phyloP scores from a whole-genome alignment of 768 basidiomycete species.

The Amanita rubescens region DNA sequence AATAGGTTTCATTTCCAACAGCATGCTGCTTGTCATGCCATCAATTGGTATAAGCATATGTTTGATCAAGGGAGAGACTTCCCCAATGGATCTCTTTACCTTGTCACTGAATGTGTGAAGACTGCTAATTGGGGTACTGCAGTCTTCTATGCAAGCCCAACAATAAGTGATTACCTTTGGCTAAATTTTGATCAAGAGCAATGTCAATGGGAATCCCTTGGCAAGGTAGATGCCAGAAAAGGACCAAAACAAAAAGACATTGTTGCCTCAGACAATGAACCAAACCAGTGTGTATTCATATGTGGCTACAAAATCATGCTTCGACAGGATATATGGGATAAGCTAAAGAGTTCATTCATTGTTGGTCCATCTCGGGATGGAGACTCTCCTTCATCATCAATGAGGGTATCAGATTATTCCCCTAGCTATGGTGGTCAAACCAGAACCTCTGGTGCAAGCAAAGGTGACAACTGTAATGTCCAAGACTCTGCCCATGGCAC shows the following conservation, averaged over 20 bases:
- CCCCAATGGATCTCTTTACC: constrained; percentile 9
- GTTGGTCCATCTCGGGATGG: neutral
- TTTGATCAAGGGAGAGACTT: constrained; percentile 8
- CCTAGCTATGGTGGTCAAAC: neutral
- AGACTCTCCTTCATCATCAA: neutral
- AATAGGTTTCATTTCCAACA: constrained; percentile 6
- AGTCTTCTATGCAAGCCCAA: no score
- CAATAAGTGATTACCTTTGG: neutral
- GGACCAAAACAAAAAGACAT: neutral
- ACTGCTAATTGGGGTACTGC: constrained; percentile 9
- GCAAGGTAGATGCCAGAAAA: neutral
- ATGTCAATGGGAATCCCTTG: neutral
- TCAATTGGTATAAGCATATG: constrained; percentile 13
- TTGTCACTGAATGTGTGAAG: constrained; percentile 16
- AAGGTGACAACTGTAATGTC: no score
- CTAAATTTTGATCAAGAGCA: neutral
- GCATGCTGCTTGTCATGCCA: constrained; percentile 9
- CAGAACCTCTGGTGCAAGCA: no score
- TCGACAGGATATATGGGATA: constrained; percentile 1
- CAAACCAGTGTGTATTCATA: constrained; percentile 10
- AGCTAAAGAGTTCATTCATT: neutral
- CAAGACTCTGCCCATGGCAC: no score
- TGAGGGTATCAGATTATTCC: neutral
- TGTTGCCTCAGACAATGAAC: neutral
- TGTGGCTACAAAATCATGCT: constrained; percentile 10